Evolutionary conservation across 1,284 basidiomycete genomes (phyloP).

Genomic region (Ganoderma sp.): DNA sequence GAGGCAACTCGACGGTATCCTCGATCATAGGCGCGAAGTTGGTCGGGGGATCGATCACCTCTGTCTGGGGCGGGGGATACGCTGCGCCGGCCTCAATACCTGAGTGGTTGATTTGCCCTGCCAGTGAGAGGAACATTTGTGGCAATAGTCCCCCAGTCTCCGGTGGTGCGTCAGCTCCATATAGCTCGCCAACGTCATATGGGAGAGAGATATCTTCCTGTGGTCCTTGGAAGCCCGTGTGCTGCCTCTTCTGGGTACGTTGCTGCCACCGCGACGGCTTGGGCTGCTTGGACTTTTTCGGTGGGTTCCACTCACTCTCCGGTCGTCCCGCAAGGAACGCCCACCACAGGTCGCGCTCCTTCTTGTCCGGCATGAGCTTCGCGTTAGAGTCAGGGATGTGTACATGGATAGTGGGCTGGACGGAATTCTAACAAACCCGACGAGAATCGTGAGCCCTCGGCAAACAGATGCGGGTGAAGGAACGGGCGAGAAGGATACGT

Average conservation of each 20-base stretch:
- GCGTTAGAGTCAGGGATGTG: conserved; percentile 37
- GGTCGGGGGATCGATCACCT: not conserved
- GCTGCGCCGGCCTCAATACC: not conserved
- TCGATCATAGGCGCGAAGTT: conserved; percentile 20
- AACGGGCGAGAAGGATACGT: not conserved
- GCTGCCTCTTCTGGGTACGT: conserved; percentile 37
- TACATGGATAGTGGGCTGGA: conserved; percentile 63
- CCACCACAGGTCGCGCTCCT: conserved; percentile 79
- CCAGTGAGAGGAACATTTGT: conserved; percentile 21
- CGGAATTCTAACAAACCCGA: conserved; percentile 56
- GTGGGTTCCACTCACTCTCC: conserved; percentile 67
- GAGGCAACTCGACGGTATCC: conserved; percentile 3
- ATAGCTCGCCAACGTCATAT: conserved; percentile 28
- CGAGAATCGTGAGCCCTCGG: not conserved
- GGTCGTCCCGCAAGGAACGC: conserved; percentile 71
- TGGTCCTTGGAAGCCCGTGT: conserved; percentile 41
- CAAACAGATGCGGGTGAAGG: not conserved
- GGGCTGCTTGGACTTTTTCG: conserved; percentile 48
- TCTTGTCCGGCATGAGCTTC: conserved; percentile 66
- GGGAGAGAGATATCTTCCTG: conserved; percentile 24
- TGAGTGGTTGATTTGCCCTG: not conserved
- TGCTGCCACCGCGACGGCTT: conserved; percentile 35
- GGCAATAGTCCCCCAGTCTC: too few species aligned
- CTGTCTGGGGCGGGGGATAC: not conserved
- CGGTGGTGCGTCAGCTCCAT: not conserved